Percentiles rank a stretch among this genome's conserved stretches.
These are phyloP conservation scores for Astragalus membranaceus DNA, from an alignment of 306 rosid species.

Conservation along the genomic window DNA sequence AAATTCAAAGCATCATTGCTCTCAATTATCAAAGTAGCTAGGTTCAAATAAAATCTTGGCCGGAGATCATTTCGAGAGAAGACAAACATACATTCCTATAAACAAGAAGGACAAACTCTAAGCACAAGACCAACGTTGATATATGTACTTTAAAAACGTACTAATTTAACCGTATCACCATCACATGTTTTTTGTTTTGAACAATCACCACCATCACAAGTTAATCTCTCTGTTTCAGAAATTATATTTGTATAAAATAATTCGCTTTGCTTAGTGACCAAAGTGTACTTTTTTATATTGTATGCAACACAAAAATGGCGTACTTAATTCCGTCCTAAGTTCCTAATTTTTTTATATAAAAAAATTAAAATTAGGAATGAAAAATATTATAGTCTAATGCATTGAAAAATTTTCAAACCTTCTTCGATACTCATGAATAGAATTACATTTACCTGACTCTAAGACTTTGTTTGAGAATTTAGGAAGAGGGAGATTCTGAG, in stretches of 20 bases:
- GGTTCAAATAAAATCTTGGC: slow-evolving; percentile 1
- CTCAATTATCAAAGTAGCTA: background rate
- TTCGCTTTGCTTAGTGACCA: background rate
- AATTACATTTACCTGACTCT: too few relatives aligned
- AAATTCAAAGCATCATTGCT: slow-evolving; percentile 15
- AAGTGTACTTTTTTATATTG: background rate
- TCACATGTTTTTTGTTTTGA: background rate
- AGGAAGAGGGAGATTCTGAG: too few relatives aligned
- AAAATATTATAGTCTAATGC: too few relatives aligned
- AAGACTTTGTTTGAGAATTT: too few relatives aligned
- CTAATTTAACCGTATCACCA: background rate
- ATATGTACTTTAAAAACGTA: background rate
- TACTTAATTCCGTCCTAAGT: too few relatives aligned
- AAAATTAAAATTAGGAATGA: too few relatives aligned
- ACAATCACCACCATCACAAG: too few relatives aligned
- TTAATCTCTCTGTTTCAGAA: background rate
- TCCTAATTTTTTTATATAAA: too few relatives aligned
- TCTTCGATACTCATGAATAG: too few relatives aligned
- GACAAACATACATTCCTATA: slow-evolving; percentile 13
- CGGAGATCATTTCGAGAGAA: slow-evolving; percentile 17
- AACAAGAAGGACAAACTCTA: slow-evolving; percentile 20
- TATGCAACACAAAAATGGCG: too few relatives aligned
- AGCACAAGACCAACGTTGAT: slow-evolving; percentile 27
- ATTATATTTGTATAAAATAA: background rate
- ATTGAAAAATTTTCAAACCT: too few relatives aligned